Conservation (phyloP, 2,329 filamentous ascomycete species). For the Trichophyton simii region DNA sequence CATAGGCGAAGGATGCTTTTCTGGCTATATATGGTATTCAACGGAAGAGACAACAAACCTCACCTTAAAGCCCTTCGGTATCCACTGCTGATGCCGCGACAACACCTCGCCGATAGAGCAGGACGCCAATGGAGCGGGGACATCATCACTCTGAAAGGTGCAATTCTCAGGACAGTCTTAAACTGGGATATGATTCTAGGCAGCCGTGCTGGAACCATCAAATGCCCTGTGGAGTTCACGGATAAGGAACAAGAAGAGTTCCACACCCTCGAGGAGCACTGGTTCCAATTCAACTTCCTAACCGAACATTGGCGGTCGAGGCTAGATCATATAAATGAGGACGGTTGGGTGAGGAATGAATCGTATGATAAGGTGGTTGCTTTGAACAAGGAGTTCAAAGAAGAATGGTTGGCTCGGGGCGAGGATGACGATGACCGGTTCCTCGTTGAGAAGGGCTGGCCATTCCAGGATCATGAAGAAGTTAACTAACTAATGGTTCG, state of each 20-base stretch:
- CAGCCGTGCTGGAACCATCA: background rate
- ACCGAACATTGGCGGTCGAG: slow-evolving; percentile 8
- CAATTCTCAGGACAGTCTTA: slow-evolving; percentile 3
- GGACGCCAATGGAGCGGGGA: slow-evolving; percentile 9
- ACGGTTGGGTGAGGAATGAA: slow-evolving; percentile 13
- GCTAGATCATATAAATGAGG: slow-evolving; percentile 9
- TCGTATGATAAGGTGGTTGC: slow-evolving; percentile 8
- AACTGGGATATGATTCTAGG: too few species aligned
- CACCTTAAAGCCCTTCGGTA: slow-evolving; percentile 9
- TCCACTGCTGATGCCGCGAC: slow-evolving; percentile 7
- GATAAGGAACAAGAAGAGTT: slow-evolving; percentile 9
- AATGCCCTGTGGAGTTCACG: slow-evolving; percentile 7
- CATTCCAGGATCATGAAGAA: slow-evolving; percentile 11
- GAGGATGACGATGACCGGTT: slow-evolving; percentile 11
- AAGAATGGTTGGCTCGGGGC: slow-evolving; percentile 6
- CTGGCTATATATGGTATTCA: slow-evolving; percentile 10
- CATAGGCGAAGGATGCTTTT: slow-evolving; percentile 9
- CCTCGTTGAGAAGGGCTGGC: slow-evolving; percentile 9
- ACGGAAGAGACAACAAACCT: slow-evolving; percentile 7
- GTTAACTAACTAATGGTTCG: background rate
- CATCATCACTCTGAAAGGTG: slow-evolving; percentile 8
- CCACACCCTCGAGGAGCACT: slow-evolving; percentile 9
- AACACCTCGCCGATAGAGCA: slow-evolving; percentile 9
- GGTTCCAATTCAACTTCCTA: slow-evolving; percentile 9
- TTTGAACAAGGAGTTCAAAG: slow-evolving; percentile 8